phyloP scores from a whole-genome alignment of 371 early-diverging fungal species.

The Mortierella sp. region DNA sequence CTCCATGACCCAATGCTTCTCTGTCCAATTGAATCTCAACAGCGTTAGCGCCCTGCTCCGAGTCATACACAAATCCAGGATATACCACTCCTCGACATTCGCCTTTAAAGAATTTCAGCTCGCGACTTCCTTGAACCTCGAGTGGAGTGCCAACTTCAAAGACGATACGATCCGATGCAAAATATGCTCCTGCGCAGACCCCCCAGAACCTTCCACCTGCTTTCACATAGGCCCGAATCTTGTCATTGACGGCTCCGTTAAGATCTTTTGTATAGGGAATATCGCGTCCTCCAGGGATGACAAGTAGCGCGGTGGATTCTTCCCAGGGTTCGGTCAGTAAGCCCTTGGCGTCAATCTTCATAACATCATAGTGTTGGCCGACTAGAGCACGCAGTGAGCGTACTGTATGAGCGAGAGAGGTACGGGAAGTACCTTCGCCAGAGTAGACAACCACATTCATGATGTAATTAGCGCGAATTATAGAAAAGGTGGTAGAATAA shows the following conservation, averaged over 20 bases:
- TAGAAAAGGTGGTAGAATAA: too few relatives aligned
- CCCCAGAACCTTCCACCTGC: slow-evolving; percentile 92
- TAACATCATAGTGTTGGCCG: slow-evolving; percentile 86
- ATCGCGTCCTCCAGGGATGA: slow-evolving; percentile 94
- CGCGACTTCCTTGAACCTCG: slow-evolving; percentile 82
- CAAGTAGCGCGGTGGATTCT: slow-evolving; percentile 82
- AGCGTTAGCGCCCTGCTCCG: slow-evolving; percentile 74
- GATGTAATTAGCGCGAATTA: slow-evolving; percentile 2
- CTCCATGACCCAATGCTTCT: slow-evolving; percentile 11
- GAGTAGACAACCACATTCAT: slow-evolving; percentile 92
- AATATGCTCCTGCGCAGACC: slow-evolving; percentile 95
- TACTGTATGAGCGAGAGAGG: slow-evolving; percentile 75
- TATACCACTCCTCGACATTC: slow-evolving; percentile 80
- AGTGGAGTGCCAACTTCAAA: slow-evolving; percentile 82
- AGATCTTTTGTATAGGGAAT: slow-evolving; percentile 82
- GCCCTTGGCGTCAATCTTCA: slow-evolving; percentile 79
- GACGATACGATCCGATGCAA: slow-evolving; percentile 76
- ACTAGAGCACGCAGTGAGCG: slow-evolving; percentile 77
- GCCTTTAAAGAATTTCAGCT: slow-evolving; percentile 81
- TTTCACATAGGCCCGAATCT: slow-evolving; percentile 80
- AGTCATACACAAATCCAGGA: slow-evolving; percentile 85
- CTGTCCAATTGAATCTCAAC: slow-evolving; percentile 32
- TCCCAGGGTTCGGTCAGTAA: slow-evolving; percentile 90
- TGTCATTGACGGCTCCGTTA: slow-evolving; percentile 67
- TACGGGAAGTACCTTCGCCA: slow-evolving; percentile 80